Evolutionary conservation across 164 flowering plant species (phyloP), one percentile per base, ranked within the genome.

Genomic region (Piper longum): DNA sequence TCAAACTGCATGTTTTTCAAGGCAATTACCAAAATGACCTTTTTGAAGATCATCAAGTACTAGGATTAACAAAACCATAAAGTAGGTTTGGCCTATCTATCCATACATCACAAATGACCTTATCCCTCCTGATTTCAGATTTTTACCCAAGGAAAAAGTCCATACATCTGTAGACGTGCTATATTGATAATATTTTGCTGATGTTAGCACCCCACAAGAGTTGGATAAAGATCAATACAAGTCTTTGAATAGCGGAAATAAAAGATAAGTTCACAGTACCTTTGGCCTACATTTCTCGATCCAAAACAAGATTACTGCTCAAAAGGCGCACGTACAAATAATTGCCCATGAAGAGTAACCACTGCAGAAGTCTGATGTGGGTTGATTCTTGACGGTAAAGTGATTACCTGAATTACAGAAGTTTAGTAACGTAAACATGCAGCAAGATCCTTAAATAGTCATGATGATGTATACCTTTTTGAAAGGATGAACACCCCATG

Each of bases 311-410:
- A 83, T 57, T 82, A 68, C 65, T 76, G 93, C 77, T 89, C 96
- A 55, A 87, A 88, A 60, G 96, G 98, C 55, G 84, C 96, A 36
- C 98, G 88, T 4, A 92, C 87, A 76, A 92, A 92, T 68, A 92
- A 72, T 77, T 89, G 96, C 13, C 98, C 98, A 67, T 92, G 91
- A 71, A 92, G 74, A 61, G 96, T 92, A 51, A 92, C 96, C 62
- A 92, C 96, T 43, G 98, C 98, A 14, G 96, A 92, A 43, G 95
- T 89, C 73, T 92, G 98, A 71, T 89, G 98, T 8, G 98, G 93
- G 69, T 89, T 95, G 12, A 92, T 92, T 73, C 98, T 81, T 2
- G 87, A 80, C 3, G 96, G 93, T 57, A 92, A 76, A 77, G 76
- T 87, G 52, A 92, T 84, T 61, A 92, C 87, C 98, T 92, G 63